Percentiles rank a stretch among this genome's conserved stretches.
phyloP scores from a whole-genome alignment of 257 asterid genomes.

The Nicotiana attenuata region DNA sequence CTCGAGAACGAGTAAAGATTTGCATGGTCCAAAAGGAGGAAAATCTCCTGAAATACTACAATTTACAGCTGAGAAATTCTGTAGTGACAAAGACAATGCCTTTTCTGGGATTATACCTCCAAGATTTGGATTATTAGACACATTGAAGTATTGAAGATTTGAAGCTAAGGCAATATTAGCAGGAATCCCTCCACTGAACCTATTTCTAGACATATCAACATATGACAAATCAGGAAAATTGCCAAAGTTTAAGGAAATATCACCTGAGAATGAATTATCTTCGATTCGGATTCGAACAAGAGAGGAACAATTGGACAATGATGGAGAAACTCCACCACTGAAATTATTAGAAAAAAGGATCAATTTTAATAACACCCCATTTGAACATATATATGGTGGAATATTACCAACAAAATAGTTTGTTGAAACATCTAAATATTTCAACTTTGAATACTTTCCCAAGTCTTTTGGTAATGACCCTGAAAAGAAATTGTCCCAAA shows the following conservation, averaged over 20 bases:
- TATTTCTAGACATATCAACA: constrained; percentile 77
- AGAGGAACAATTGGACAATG: constrained; percentile 77
- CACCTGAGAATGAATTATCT: constrained; percentile 76
- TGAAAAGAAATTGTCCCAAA: constrained; percentile 84
- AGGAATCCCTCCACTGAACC: constrained; percentile 66
- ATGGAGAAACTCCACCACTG: constrained; percentile 64
- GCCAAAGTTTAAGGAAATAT: constrained; percentile 51
- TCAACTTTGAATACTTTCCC: constrained; percentile 60
- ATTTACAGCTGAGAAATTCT: constrained; percentile 67
- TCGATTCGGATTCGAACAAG: constrained; percentile 85
- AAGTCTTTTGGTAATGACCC: constrained; percentile 71
- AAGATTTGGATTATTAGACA: constrained; percentile 69
- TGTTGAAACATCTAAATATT: constrained; percentile 80
- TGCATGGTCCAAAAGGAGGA: constrained; percentile 63
- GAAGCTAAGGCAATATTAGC: constrained; percentile 41
- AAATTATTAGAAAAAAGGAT: constrained; percentile 82
- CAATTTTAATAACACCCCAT: constrained; percentile 51
- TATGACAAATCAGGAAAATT: constrained; percentile 46
- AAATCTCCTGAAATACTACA: constrained; percentile 66
- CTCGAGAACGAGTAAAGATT: constrained; percentile 56
- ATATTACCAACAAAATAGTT: constrained; percentile 59
- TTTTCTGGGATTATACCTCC: constrained; percentile 60
- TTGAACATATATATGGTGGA: constrained; percentile 64
- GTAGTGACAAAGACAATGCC: constrained; percentile 58
- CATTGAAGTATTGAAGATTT: constrained; percentile 58